Evolutionary conservation across 352 stramenopile species (phyloP), one percentile per base, ranked within the genome.

Genomic region (Phytophthora boehmeriae): DNA sequence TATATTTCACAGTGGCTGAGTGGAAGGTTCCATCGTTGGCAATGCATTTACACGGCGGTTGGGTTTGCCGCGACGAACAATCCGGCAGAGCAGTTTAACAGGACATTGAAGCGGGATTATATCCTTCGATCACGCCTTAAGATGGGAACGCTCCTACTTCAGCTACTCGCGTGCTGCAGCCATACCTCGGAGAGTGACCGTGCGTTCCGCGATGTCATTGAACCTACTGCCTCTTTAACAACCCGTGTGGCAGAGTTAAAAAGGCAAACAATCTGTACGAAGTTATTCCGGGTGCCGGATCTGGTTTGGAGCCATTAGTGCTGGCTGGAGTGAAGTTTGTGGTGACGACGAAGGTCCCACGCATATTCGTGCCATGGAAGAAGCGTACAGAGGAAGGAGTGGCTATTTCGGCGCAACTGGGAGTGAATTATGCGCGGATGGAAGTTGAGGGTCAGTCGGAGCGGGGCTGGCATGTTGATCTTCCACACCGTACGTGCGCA

Each of bases 11-110:
- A 46, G n/a, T 28, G 39, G 39, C 6, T n/a, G 13, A 2, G 5
- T 14, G 20, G 44, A 4, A 20, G 45, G 0, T 66, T 59, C 17
- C 52, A 41, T 0, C 19, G 44, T 3, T 71, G 56, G 55, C 44
- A 66, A 61, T 27, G 62, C 63, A 28, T 63, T 41, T 9, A 41
- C 9, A 41, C 34, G 14, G 4, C 34, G 14, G 14, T 4, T 41
- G 34, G 34, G 10, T 41, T 16, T 13, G 34, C 34, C 2, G 14
- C 34, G 4, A 41, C 16, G 34, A 41, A 41, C 34, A 41, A 13
- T 17, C 34, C 34, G 10, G 34, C 14, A 9, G 34, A 41, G 34
- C 34, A 41, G 34, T 41, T 41, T 9, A 41, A 63, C 51, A 42
- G 19, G 14, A n/a, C 6, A 6, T 19, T 17, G 9, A 42, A 42